These are phyloP conservation scores for Closterium sp. DNA, from an alignment of 139 green algal genomes.

Conservation along the genomic window DNA sequence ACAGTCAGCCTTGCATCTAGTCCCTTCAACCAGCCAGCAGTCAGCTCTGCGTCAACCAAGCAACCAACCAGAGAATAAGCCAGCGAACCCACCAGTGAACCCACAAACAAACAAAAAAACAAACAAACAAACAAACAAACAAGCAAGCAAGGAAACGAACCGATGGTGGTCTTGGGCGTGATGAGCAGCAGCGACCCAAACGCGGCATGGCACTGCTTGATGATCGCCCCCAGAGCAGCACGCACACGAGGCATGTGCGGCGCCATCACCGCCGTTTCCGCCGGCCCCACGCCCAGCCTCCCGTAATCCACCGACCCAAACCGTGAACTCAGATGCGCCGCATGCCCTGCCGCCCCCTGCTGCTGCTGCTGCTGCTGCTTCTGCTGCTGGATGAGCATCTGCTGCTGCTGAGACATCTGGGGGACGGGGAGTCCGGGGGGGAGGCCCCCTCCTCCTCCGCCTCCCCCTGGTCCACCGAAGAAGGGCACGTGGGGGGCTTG, in stretches of 20 bases:
- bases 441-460: not conserved
- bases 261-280: not conserved
- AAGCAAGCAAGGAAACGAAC: not conserved
- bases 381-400: not conserved
- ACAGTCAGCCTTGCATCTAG: no score
- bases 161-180: not conserved
- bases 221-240: constrained; percentile 22
- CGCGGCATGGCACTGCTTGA: constrained; percentile 56
- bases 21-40: not conserved
- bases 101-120: no score
- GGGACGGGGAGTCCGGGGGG: not conserved
- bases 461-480: not conserved
- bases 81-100: not conserved
- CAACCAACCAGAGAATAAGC: not conserved
- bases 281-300: constrained; percentile 2
- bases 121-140: no score
- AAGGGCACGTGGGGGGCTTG: not conserved
- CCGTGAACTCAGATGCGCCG: not conserved
- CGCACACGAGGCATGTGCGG: constrained; percentile 26
- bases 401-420: not conserved
- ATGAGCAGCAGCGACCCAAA: constrained; percentile 53
- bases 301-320: constrained; percentile 26
- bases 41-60: not conserved
- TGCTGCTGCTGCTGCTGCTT: not conserved
- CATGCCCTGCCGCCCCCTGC: not conserved